Base-by-base conservation (phyloP, 352 stramenopile species). In the Pythium dissotocum region DNA sequence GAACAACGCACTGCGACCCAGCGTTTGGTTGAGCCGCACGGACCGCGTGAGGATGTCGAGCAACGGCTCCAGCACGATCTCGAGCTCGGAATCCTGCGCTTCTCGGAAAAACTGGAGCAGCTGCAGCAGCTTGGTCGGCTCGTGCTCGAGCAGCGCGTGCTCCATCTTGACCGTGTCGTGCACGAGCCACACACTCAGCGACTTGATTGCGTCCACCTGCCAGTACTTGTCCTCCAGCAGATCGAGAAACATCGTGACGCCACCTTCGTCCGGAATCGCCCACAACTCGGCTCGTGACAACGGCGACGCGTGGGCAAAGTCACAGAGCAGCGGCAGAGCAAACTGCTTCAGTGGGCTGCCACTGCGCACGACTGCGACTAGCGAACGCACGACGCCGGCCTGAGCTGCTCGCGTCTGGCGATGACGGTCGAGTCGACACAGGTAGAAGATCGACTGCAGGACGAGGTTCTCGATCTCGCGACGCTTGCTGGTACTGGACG, bases 391-490 rank as follows among this genome's bases (percentile, higher is more conserved):
- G 10, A 98, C 77, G 9, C 93, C 93, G 18, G 90, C 88, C 53
- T 96, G 81, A 0, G 94, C 91, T 7, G 94, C 94, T 56, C 93
- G 83, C 3, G 87, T 96, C 46, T 98, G 92, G 0, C 93, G 85
- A n/a, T 87, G 94, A 7, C 89, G 77, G 65, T 97, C 97, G 65
- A 98, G 95, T 14, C 90, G 87, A 65, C 93, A 98, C 14, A 98
- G 72, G 65, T 98, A 98, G 60, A 95, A 98, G 80, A 98, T 97
- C 4, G 87, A 84, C 67, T 94, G 91, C 7, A 98, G 77, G 40
- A 97, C 84, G 59, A 97, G 88, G 52, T 96, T 97, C 63, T 98
- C 90, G 2, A 97, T 72, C 58, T 97, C 90, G 64, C 97, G 87
- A 26, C 73, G 77, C 67, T 82, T 91, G 38, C 56, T 73, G 48